A percentile compares a stretch with the other conserved stretches of the same genome.
These are phyloP conservation scores for Penicillium sp. DNA, from an alignment of 2,329 filamentous ascomycete species.

Conservation along the genomic window DNA sequence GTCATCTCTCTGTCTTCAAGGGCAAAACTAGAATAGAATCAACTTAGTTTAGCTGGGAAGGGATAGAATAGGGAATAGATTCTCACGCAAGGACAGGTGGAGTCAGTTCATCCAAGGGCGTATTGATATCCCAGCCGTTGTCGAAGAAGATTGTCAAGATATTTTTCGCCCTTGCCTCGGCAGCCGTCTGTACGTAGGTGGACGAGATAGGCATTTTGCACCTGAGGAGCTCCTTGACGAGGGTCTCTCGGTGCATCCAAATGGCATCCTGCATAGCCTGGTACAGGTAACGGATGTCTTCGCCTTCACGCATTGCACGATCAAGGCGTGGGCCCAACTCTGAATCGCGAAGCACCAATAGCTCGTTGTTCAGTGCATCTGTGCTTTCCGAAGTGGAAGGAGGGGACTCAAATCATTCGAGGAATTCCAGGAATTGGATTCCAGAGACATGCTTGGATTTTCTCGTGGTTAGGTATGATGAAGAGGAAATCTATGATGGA, in stretches of 20 bases:
- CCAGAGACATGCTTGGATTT: too few relatives aligned
- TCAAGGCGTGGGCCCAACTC: neutral
- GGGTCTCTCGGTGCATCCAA: neutral
- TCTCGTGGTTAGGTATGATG: too few relatives aligned
- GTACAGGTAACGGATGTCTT: neutral
- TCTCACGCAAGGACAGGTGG: neutral
- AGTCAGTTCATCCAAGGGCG: neutral
- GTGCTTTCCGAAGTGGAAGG: neutral
- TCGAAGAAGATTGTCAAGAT: neutral
- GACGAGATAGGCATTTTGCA: neutral
- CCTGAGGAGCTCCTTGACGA: conserved; percentile 1
- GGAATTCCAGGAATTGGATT: too few relatives aligned
- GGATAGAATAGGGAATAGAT: neutral
- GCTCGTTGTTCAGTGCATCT: neutral
- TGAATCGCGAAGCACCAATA: neutral
- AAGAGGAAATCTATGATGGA: too few relatives aligned
- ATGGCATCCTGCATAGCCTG: neutral
- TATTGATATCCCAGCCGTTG: conserved; percentile 2
- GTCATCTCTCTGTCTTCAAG: neutral
- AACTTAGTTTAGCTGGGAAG: neutral
- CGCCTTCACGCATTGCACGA: neutral
- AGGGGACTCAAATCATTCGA: neutral
- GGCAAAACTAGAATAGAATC: neutral
- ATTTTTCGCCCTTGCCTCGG: neutral
- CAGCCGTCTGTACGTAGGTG: conserved; percentile 1